Percentiles rank a stretch among this genome's conserved stretches.
These are phyloP conservation scores for Cercospora sesami DNA, from an alignment of 2,329 filamentous ascomycete species.

Conservation along the genomic window DNA sequence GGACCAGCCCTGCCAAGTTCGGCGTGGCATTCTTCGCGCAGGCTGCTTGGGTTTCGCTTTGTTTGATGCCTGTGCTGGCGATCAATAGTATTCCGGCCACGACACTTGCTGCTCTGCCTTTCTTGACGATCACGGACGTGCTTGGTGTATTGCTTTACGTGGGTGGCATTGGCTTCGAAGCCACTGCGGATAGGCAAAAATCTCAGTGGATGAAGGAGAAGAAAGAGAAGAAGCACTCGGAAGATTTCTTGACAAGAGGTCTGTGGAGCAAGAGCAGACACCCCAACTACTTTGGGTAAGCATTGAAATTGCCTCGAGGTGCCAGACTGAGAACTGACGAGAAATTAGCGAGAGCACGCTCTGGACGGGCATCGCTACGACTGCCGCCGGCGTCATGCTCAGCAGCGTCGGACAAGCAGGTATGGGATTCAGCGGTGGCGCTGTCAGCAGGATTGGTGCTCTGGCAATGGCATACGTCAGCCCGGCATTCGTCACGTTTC, in stretches of 20 bases:
- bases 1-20: conserved; percentile 55
- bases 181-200: conserved; percentile 65
- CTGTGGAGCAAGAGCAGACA: conserved; percentile 63
- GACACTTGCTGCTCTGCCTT: conserved; percentile 53
- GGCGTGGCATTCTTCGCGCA: conserved; percentile 59
- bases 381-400: conserved; percentile 57
- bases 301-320: not conserved
- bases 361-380: conserved; percentile 66
- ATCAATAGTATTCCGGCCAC: conserved; percentile 62
- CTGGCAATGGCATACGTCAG: conserved; percentile 57
- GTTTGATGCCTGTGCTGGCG: conserved; percentile 63
- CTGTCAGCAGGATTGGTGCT: conserved; percentile 47
- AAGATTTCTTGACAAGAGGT: conserved; percentile 65
- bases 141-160: conserved; percentile 60
- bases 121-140: conserved; percentile 55
- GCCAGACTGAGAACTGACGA: not conserved
- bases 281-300: conserved; percentile 67
- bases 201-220: conserved; percentile 61
- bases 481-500: conserved; percentile 64
- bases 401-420: conserved; percentile 57
- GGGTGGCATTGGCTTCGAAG: conserved; percentile 61
- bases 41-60: conserved; percentile 68
- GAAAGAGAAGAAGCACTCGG: conserved; percentile 64
- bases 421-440: conserved; percentile 55
- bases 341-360: conserved; percentile 57